A percentile compares a stretch with the other conserved stretches of the same genome.
phyloP scores from a whole-genome alignment of 2,329 filamentous ascomycete genomes.

The Tolypocladium album region DNA sequence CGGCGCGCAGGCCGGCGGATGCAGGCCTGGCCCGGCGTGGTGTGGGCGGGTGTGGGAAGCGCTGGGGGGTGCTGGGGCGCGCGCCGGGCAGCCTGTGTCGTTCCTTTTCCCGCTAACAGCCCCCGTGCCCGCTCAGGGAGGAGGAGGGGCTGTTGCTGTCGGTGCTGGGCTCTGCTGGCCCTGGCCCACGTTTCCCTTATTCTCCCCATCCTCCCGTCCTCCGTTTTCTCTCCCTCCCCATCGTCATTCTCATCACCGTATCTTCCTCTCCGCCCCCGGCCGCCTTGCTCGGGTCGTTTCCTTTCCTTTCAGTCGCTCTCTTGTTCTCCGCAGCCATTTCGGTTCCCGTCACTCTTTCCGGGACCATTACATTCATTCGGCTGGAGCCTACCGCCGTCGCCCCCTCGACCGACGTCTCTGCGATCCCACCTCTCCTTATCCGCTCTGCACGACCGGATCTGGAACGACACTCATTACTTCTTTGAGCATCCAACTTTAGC shows the following conservation, averaged over 20 bases:
- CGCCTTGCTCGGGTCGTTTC: slow-evolving; percentile 24
- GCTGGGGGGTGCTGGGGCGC: neutral
- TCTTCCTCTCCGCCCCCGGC: slow-evolving; percentile 20
- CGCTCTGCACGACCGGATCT: slow-evolving; percentile 7
- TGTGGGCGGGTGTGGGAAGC: neutral
- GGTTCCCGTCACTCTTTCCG: slow-evolving; percentile 43
- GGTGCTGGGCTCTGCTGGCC: neutral
- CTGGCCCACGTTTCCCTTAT: slow-evolving; percentile 5
- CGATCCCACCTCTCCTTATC: slow-evolving; percentile 7
- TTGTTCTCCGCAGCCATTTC: slow-evolving; percentile 30
- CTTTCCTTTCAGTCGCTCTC: slow-evolving; percentile 40
- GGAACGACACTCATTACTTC: slow-evolving; percentile 13
- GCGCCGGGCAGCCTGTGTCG: neutral
- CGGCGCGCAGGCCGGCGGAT: neutral
- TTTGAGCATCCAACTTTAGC: slow-evolving; percentile 6
- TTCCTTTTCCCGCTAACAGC: neutral
- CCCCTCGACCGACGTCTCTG: slow-evolving; percentile 6
- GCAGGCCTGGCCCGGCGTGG: neutral
- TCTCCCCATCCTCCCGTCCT: slow-evolving; percentile 23
- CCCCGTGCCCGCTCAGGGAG: neutral
- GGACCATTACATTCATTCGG: slow-evolving; percentile 33
- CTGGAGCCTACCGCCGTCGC: slow-evolving; percentile 11
- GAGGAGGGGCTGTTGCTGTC: neutral
- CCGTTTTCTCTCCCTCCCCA: slow-evolving; percentile 23
- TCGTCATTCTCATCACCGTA: slow-evolving; percentile 22